Conservation (phyloP, 2,329 filamentous ascomycete genomes). For the Ascochyta lentis region DNA sequence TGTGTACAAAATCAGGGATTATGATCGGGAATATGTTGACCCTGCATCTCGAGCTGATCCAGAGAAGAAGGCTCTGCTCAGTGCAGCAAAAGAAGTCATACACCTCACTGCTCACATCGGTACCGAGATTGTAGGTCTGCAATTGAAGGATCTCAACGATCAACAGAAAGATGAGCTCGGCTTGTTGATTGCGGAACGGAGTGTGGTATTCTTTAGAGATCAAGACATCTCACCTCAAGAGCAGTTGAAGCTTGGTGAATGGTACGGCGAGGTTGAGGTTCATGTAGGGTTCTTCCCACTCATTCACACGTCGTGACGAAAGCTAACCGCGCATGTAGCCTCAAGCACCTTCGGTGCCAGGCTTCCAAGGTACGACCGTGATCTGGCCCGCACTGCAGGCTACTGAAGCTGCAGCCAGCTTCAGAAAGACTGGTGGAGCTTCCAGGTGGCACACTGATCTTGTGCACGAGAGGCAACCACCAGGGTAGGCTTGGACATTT, state of each 20-base stretch:
- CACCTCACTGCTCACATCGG: conserved; percentile 48
- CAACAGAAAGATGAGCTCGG: conserved; percentile 60
- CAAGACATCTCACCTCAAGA: conserved; percentile 52
- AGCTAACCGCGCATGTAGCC: conserved; percentile 55
- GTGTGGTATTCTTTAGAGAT: conserved; percentile 59
- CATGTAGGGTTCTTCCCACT: conserved; percentile 60
- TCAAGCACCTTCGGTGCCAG: conserved; percentile 74
- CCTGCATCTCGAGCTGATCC: conserved; percentile 60
- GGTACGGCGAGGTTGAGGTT: conserved; percentile 65
- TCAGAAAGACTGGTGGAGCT: conserved; percentile 71
- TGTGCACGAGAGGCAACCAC: conserved; percentile 73
- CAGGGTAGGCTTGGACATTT: conserved; percentile 53
- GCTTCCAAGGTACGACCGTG: conserved; percentile 66
- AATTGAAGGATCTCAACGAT: conserved; percentile 56
- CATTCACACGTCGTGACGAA: neutral
- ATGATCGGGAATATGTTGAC: conserved; percentile 44
- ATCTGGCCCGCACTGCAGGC: conserved; percentile 74
- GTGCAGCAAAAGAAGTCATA: conserved; percentile 52
- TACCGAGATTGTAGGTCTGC: conserved; percentile 50
- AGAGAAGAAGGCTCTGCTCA: conserved; percentile 49
- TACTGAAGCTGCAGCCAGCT: conserved; percentile 65
- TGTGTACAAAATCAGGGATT: conserved; percentile 68
- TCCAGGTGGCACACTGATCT: conserved; percentile 74
- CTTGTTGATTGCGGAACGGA: conserved; percentile 48
- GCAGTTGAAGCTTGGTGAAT: conserved; percentile 42